These are phyloP conservation scores for Cladosporium oxysporum DNA, from an alignment of 2,329 filamentous ascomycete genomes.

Conservation along the genomic window DNA sequence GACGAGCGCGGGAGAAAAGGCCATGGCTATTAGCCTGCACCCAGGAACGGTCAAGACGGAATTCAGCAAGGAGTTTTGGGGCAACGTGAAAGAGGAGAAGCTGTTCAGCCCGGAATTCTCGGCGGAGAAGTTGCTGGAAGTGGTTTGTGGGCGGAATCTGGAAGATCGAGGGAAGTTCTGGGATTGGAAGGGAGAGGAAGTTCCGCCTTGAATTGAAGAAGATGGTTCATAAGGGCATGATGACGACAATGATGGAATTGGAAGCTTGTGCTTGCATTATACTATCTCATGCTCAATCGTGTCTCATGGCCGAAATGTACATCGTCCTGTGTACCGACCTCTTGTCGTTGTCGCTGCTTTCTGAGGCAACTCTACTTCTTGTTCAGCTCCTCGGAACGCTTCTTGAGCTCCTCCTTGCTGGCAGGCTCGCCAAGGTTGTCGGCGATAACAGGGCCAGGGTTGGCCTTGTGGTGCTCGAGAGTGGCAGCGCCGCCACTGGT, in stretches of 20 bases:
- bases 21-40: slow-evolving; percentile 70
- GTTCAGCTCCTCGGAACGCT: slow-evolving; percentile 53
- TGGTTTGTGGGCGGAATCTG: slow-evolving; percentile 53
- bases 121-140: slow-evolving; percentile 63
- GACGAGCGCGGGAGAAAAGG: slow-evolving; percentile 59
- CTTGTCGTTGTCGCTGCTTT: background rate
- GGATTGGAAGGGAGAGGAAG: slow-evolving; percentile 69
- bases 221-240: background rate
- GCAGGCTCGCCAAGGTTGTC: slow-evolving; percentile 47
- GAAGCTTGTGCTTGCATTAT: slow-evolving; percentile 1
- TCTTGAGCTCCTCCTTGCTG: slow-evolving; percentile 53
- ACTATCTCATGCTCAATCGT: slow-evolving; percentile 7
- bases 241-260: background rate
- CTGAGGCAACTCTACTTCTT: slow-evolving; percentile 30
- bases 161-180: slow-evolving; percentile 64
- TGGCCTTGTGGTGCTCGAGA: slow-evolving; percentile 44
- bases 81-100: slow-evolving; percentile 59
- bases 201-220: slow-evolving; percentile 52
- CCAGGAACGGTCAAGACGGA: slow-evolving; percentile 79
- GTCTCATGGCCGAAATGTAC: slow-evolving; percentile 5
- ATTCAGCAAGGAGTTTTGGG: slow-evolving; percentile 73
- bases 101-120: slow-evolving; percentile 68
- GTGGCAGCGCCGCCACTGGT: slow-evolving; percentile 40
- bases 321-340: background rate
- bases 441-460: slow-evolving; percentile 48